Base-by-base conservation (phyloP, 2,329 filamentous ascomycete genomes). In the Tolypocladium paradoxum region DNA sequence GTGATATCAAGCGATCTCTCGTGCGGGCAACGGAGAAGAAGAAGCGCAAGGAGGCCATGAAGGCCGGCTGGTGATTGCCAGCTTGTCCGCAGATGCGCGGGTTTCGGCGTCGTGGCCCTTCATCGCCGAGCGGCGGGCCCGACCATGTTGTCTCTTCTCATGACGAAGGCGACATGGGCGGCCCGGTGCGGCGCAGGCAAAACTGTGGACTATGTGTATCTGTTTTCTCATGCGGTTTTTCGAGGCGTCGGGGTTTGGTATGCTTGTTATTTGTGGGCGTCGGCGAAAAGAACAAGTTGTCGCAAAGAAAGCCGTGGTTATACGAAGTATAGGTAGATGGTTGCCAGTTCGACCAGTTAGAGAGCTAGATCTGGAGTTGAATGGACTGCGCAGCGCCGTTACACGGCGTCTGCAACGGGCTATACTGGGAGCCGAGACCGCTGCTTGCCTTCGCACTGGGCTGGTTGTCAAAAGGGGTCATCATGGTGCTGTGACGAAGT, bases 1-100 rank as follows among this genome's bases (percentile, higher is more conserved):
- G 90, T 51, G 91, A 96, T 55, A 84, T 96, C 60, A 91, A 87
- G 73, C 83, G 80, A 37, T 81, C 82, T 3, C 71, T 87, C 34
- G 72, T 75, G 57, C 71, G 78, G 24, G 76, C 82, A 0, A 68
- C 73, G 1, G 81, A 85, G 57, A 84, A 79, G 73, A 75, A 83
- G 64, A 76, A 75, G 59, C 74, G 83, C 54, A 81, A 78, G 62
- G 74, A 79, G 61, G 78, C 79, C 24, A 77, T 78, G 72, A 81
- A 70, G 76, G 69, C 70, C 11, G 72, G 71, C 27, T 69, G 70
- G 55, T 73, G 64, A 72, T 51, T 52, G 48, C 24, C 8, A 20
- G n/a, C 34, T 29, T 12, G n/a, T 20, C 36, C 51, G 40, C 40
- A 29, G n/a, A 12, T 46, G 43, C 27, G 43, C 24, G n/a, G n/a